Base-by-base conservation (phyloP, 2,329 filamentous ascomycete species). In the Paecilomyces dactylethromorphus region DNA sequence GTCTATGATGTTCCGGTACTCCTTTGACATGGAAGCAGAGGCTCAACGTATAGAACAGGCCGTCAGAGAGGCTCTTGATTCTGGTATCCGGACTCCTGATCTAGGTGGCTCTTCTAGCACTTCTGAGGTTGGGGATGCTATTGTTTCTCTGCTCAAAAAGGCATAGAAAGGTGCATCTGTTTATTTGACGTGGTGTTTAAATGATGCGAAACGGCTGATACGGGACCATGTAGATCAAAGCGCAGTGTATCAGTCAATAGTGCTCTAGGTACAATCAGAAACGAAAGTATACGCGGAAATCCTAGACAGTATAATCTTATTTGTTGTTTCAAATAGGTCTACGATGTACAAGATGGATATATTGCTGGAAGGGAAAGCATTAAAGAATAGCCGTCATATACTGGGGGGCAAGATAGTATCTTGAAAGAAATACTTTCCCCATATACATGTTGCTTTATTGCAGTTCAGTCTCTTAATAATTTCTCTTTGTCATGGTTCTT, bases 1-100 rank as follows among this genome's bases (percentile, higher is more conserved):
- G 11, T 91, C 91, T 68, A 92, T 97, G 89, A 91, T 97, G 88
- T 84, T 96, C 69, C 87, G 90, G 67, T 97, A 96, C 80, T 95
- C 91, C 7, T 83, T 96, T 56, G 85, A 86, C 68, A 84, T 93
- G 68, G 87, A 89, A 35, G 79, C 84, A 52, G 87, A 96, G 74
- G 89, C 92, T 12, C 81, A 83, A 60, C 85, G 85, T 54, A 84
- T 97, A 62, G 92, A 97, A 77, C 81, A 86, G 62, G 91, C 92
- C 1, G 91, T 96, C 54, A 84, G 84, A 68, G 83, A 79, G 52
- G 88, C 88, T 35, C 84, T 97, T 60, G 91, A 96, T 69, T 82
- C 79, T 54, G 90, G 90, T 24, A 73, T 92, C 53, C 81, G 87
- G 59, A 96, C 92, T 10, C 87, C 84, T 70, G 92, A 96, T 73